Base-by-base conservation (phyloP, 2,329 filamentous ascomycete genomes). In the Hypoxylon sp. region DNA sequence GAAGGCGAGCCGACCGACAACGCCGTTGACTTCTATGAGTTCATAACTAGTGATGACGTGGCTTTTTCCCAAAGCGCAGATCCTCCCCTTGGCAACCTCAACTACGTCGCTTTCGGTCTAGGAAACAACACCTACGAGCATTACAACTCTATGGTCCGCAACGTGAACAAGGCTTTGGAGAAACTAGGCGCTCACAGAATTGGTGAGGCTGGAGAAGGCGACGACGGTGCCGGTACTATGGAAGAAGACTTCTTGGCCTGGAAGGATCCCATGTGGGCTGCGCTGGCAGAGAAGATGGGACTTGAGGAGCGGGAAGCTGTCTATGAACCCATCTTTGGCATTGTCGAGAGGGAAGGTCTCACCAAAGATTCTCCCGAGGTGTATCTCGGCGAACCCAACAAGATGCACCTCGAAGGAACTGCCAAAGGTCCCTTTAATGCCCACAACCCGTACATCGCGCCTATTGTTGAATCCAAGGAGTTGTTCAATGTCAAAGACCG, bases 101-200 rank as follows among this genome's bases (percentile, higher is more conserved):
- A 94, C 80, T 99, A 94, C 78, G 94, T 99, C 77, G 88, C 94
- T 63, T 99, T 99, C 77, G 96, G 96, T 77, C 90, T 99, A 42
- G 96, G 96, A 73, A 99, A 99, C 86, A 99, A 98, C 85, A 98
- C 96, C 29, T 99, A 99, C 80, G 96, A 99, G 80, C 96, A 99
- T 85, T 99, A 98, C 87, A 99, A 99, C 84, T 92, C 92, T 57
- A 97, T 99, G 94, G 94, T 99, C 67, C 94, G 95, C 80, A 93
- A 95, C 71, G 91, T 98, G 64, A 90, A 96, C 82, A 90, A 92
- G 80, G 90, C 90, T 69, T 84, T 99, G 65, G 86, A 90, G 77
- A 95, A 92, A 77, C 86, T 97, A 19, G 96, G 96, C 68, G 96
- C 92, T 11, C 87, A 90, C 77, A 88, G 94, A 73, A 93, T 99